Evolutionary conservation across 148 eudicot genomes (phyloP), one percentile per base, ranked within the genome.

Genomic region (Agrostemma githago): DNA sequence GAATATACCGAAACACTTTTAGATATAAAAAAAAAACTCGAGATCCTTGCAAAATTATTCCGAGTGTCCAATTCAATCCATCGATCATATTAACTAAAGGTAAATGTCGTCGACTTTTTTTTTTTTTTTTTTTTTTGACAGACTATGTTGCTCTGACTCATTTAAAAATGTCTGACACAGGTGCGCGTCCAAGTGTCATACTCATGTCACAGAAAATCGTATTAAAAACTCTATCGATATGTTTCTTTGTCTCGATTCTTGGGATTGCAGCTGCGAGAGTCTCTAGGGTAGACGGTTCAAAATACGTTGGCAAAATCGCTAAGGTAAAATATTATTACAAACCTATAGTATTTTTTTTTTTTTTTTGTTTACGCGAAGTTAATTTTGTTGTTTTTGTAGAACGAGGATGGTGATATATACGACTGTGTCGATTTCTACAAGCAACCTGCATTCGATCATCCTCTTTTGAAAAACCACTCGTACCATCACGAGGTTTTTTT

Each of bases 351-450:
- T 48, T 48, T 11, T 48, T 48, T 6, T 48, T 48, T 2, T 9
- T 7, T 46, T 48, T 48, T 67, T n/a, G 6, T 67, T 43, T 5
- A 42, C 37, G 26, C 56, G 8, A 67, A 12, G 43, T 41, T 67
- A 17, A 42, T 67, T 41, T 42, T 1, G 16, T 5, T 4, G 53
- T 8, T 48, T n/a, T 0, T 54, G 15, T 68, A 68, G 65, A 74
- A 70, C 12, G 44, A 21, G 41, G 3, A 73, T 53, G 81, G 77
- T 16, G 74, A 67, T 40, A 41, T 48, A 41, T 79, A 79, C 54
- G 74, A 74, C n/a, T 69, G 77, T 40, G 41, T 74, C 6, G 81
- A 79, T 54, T 74, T 74, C 53, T 79, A 79, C 70, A 44, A 69
- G 70, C 81, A 79, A 26, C 81, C 77, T 2, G 48, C 76, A 34